Conservation (phyloP, 805 yeast genomes). For the Kazachstania psychrophila region DNA sequence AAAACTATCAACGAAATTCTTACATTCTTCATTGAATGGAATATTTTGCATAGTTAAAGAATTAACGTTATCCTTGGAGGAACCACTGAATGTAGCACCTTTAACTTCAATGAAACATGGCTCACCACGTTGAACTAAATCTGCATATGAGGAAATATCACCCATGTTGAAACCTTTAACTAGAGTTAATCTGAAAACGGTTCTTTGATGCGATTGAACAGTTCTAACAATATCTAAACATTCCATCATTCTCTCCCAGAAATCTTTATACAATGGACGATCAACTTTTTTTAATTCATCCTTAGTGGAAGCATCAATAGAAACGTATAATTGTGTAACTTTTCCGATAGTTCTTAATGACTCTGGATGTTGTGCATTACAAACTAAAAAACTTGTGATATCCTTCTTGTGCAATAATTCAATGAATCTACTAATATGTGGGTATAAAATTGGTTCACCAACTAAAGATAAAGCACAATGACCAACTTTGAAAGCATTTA, state of each 20-base stretch:
- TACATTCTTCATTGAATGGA: slow-evolving; percentile 89
- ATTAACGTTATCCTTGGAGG: slow-evolving; percentile 73
- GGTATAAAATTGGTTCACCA: slow-evolving; percentile 92
- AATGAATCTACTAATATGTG: slow-evolving; percentile 78
- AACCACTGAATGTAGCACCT: slow-evolving; percentile 94
- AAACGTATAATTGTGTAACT: slow-evolving; percentile 85
- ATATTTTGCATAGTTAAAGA: slow-evolving; percentile 92
- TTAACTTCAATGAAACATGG: slow-evolving; percentile 89
- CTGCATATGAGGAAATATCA: slow-evolving; percentile 75
- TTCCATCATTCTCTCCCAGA: slow-evolving; percentile 78
- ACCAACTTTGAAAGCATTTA: slow-evolving; percentile 79
- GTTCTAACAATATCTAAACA: slow-evolving; percentile 75
- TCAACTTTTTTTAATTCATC: slow-evolving; percentile 73
- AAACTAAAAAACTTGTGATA: slow-evolving; percentile 81
- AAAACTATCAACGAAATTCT: slow-evolving; percentile 56
- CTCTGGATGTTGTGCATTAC: slow-evolving; percentile 94
- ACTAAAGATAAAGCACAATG: slow-evolving; percentile 91
- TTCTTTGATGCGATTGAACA: slow-evolving; percentile 70
- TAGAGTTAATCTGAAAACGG: slow-evolving; percentile 81
- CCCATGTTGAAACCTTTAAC: slow-evolving; percentile 89
- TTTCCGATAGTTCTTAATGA: slow-evolving; percentile 57
- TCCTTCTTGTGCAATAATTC: slow-evolving; percentile 68
- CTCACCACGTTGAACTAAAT: slow-evolving; percentile 66
- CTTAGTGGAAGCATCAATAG: slow-evolving; percentile 89
- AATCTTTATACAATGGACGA: slow-evolving; percentile 80